phyloP scores from a whole-genome alignment of 371 early-diverging fungal species.

The Blakeslea trispora region DNA sequence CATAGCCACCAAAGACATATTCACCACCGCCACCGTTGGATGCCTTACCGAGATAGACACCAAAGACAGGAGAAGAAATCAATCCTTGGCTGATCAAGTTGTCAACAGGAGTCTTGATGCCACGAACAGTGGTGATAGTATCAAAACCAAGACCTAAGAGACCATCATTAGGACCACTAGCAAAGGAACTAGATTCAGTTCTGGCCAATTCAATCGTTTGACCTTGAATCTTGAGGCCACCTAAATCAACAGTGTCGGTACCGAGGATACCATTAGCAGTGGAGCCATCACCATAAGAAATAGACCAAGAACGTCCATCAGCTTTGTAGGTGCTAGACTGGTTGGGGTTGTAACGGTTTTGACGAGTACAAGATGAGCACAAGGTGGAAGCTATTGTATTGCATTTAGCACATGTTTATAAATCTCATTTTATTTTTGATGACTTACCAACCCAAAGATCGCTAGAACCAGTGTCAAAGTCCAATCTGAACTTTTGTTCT shows the following conservation, averaged over 20 bases:
- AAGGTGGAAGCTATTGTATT: slow-evolving; percentile 27
- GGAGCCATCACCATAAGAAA: slow-evolving; percentile 52
- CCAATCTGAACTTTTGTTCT: slow-evolving; percentile 58
- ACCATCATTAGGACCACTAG: too few species aligned
- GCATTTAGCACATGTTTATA: too few species aligned
- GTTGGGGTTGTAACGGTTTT: slow-evolving; percentile 35
- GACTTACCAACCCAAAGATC: slow-evolving; percentile 60
- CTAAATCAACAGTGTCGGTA: slow-evolving; percentile 43
- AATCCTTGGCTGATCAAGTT: slow-evolving; percentile 25
- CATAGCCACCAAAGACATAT: too few species aligned
- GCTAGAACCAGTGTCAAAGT: slow-evolving; percentile 75
- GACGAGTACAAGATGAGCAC: slow-evolving; percentile 29
- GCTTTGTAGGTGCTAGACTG: slow-evolving; percentile 43
- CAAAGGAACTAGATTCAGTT: too few species aligned
- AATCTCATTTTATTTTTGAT: too few species aligned
- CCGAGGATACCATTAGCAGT: slow-evolving; percentile 43
- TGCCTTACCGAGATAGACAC: slow-evolving; percentile 23
- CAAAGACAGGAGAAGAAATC: slow-evolving; percentile 20
- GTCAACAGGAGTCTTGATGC: slow-evolving; percentile 12
- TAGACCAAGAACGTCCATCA: slow-evolving; percentile 42
- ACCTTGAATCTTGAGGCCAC: slow-evolving; percentile 12
- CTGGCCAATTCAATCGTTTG: too few species aligned
- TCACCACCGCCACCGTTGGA: too few species aligned
- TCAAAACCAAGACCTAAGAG: too few species aligned
- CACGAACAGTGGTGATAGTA: too few species aligned